Percentiles rank a stretch among this genome's conserved stretches.
Conservation (phyloP, 331 rosid species). For the Dryas integrifolia region DNA sequence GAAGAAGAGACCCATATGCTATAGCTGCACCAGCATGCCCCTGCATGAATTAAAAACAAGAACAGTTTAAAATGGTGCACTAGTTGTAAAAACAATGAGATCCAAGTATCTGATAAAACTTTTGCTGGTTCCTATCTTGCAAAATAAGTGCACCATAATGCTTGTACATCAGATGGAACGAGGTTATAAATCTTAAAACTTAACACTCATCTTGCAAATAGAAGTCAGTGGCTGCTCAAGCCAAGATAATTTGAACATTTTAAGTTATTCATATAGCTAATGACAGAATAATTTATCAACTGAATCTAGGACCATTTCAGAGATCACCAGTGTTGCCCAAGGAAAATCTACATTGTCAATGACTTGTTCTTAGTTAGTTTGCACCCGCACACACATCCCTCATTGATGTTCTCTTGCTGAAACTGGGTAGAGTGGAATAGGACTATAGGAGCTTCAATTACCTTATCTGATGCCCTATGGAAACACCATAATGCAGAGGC, state of each 20-base stretch:
- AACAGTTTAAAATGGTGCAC: slow-evolving; percentile 2
- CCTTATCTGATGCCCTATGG: slow-evolving; percentile 92
- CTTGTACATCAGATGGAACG: background rate
- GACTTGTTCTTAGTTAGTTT: background rate
- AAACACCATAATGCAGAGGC: slow-evolving; percentile 89
- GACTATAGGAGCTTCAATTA: slow-evolving; percentile 21
- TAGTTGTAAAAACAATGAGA: background rate
- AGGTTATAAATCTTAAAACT: background rate
- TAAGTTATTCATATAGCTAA: background rate
- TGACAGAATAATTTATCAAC: background rate
- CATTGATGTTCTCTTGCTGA: background rate
- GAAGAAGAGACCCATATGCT: slow-evolving; percentile 94
- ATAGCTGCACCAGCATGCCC: slow-evolving; percentile 93
- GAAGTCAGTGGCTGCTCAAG: background rate
- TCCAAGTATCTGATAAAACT: background rate
- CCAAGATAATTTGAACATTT: background rate
- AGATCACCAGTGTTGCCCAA: background rate
- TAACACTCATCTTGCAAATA: background rate
- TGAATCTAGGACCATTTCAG: background rate
- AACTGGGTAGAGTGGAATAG: background rate
- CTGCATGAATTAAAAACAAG: slow-evolving; percentile 35
- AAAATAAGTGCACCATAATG: background rate
- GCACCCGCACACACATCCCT: background rate
- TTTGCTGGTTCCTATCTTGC: background rate
- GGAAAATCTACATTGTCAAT: background rate